These are phyloP conservation scores for Marasmius fiardii DNA, from an alignment of 1,284 basidiomycete genomes.

Conservation along the genomic window DNA sequence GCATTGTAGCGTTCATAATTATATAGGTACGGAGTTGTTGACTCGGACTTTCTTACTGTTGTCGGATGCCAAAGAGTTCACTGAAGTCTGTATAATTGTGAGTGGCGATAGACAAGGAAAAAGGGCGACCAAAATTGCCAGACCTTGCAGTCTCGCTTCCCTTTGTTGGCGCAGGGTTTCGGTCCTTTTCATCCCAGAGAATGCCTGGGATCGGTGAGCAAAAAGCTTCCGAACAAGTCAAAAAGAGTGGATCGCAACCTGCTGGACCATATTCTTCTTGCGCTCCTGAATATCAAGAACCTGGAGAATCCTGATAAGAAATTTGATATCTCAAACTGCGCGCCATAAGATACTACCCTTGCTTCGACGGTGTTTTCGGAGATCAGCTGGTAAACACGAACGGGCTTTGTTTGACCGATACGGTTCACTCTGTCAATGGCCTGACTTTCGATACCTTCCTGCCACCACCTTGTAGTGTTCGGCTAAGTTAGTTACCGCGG, in stretches of 20 bases:
- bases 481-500: conserved; percentile 5
- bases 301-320: conserved; percentile 25
- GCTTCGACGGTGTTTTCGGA: conserved; percentile 86
- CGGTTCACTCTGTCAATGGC: conserved; percentile 76
- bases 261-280: conserved; percentile 71
- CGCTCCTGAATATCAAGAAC: conserved; percentile 82
- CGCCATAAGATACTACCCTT: conserved; percentile 43
- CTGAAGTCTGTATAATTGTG: conserved; percentile 39
- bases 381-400: conserved; percentile 86
- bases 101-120: conserved; percentile 15
- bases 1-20: too few relatives aligned
- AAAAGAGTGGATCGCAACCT: conserved; percentile 38
- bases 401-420: conserved; percentile 78
- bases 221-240: not conserved
- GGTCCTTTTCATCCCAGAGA: conserved; percentile 69
- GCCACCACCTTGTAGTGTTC: conserved; percentile 58
- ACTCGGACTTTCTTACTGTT: conserved; percentile 11
- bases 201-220: conserved; percentile 48
- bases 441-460: conserved; percentile 87
- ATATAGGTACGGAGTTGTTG: too few relatives aligned
- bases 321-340: not conserved
- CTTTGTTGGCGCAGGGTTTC: conserved; percentile 70
- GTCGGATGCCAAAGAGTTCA: conserved; percentile 53
- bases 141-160: conserved; percentile 74
- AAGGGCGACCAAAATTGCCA: conserved; percentile 14